These are phyloP conservation scores for Oryza brachyantha DNA, from an alignment of 176 grass and related monocot genomes.

Conservation along the genomic window DNA sequence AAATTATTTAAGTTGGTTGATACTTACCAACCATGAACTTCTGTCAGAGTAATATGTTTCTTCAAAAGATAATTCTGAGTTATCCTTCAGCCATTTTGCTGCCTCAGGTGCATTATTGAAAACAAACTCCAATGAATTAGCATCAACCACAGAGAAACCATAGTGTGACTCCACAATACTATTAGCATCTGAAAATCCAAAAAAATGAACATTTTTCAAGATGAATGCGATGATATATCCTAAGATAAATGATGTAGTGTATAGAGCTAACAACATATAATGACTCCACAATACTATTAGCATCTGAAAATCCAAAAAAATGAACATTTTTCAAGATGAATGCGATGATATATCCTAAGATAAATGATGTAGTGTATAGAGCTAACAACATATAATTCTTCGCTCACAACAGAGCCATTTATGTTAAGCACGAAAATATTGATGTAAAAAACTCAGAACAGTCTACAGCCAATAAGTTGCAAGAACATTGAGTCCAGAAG, in stretches of 20 bases:
- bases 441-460: background rate
- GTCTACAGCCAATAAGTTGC: background rate
- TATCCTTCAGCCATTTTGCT: conserved; percentile 64
- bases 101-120: conserved; percentile 81
- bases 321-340: conserved; percentile 13
- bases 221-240: conserved; percentile 4
- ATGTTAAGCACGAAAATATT: background rate
- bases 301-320: conserved; percentile 58
- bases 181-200: conserved; percentile 59
- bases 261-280: no score
- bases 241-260: background rate
- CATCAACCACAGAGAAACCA: conserved; percentile 87
- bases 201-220: conserved; percentile 18
- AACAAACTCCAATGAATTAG: conserved; percentile 88
- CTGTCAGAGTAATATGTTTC: conserved; percentile 68
- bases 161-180: conserved; percentile 70
- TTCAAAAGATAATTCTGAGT: conserved; percentile 75
- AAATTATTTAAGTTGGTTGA: background rate
- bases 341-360: background rate
- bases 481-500: background rate
- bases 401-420: background rate
- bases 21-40: conserved; percentile 88
- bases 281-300: conserved; percentile 58
- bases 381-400: background rate
- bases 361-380: background rate